A percentile compares a stretch with the other conserved stretches of the same genome.
Evolutionary conservation across 2,329 filamentous ascomycete species (phyloP).

Genomic region (Xylaria sp.): DNA sequence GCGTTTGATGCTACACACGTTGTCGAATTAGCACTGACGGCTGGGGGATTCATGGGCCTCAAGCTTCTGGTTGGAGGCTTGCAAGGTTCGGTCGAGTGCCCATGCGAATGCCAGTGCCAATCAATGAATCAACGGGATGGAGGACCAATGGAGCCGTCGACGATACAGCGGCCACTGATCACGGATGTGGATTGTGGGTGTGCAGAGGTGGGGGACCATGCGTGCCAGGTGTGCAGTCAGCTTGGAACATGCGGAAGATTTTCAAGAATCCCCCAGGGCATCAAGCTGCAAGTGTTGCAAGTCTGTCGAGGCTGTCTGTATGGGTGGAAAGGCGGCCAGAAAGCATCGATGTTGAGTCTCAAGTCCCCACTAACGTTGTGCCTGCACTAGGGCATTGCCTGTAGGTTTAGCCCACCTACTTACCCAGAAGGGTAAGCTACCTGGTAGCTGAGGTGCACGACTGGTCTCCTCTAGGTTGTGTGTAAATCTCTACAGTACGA

Average conservation of each 20-base stretch:
- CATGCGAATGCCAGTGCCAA: constrained; percentile 27
- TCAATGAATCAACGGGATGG: constrained; percentile 37
- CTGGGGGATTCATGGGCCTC: constrained; percentile 33
- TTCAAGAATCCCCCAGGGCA: constrained; percentile 26
- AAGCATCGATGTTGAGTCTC: constrained; percentile 6
- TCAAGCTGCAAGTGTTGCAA: constrained; percentile 1
- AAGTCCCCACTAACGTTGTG: constrained; percentile 14
- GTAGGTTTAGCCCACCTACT: neutral
- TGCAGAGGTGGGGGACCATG: constrained; percentile 27
- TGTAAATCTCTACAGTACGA: too few relatives aligned
- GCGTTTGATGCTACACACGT: constrained; percentile 32
- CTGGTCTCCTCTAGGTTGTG: too few relatives aligned
- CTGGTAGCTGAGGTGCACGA: too few relatives aligned
- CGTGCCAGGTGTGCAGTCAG: constrained; percentile 12
- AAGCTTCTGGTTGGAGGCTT: constrained; percentile 26
- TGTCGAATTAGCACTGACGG: constrained; percentile 31
- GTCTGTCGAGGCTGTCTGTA: constrained; percentile 11
- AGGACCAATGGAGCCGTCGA: constrained; percentile 28
- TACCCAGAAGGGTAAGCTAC: neutral
- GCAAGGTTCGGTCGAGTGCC: constrained; percentile 19
- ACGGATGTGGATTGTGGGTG: constrained; percentile 13
- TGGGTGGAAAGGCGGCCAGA: constrained; percentile 14
- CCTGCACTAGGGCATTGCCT: neutral
- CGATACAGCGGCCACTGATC: constrained; percentile 19
- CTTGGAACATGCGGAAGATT: constrained; percentile 24